A percentile compares a stretch with the other conserved stretches of the same genome.
Conservation (phyloP, 1,284 basidiomycete genomes). For the Ustilago loliicola region DNA sequence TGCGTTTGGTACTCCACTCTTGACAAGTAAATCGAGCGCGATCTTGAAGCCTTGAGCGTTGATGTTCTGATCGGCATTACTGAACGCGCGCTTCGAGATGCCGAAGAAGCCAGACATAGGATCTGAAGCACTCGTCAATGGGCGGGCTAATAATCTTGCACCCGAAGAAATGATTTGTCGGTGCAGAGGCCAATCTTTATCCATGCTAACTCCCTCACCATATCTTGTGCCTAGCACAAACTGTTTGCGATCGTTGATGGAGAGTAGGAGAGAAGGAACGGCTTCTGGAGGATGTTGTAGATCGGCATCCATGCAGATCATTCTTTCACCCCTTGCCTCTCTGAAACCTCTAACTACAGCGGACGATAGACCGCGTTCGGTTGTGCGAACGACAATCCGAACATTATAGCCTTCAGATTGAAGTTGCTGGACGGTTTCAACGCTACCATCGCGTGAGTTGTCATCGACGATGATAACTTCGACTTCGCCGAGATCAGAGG, state of each 20-base stretch:
- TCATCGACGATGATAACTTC: slow-evolving; percentile 55
- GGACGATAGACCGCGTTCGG: slow-evolving; percentile 72
- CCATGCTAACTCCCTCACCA: slow-evolving; percentile 73
- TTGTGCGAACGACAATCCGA: slow-evolving; percentile 72
- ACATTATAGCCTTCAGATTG: slow-evolving; percentile 72
- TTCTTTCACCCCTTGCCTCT: slow-evolving; percentile 71
- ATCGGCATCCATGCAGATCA: slow-evolving; percentile 74
- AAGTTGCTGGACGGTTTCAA: slow-evolving; percentile 32
- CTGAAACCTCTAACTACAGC: slow-evolving; percentile 73
- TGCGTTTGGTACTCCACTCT: slow-evolving; percentile 28
- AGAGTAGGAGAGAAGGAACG: slow-evolving; percentile 71
- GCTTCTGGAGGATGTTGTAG: slow-evolving; percentile 73
- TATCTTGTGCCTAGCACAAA: slow-evolving; percentile 74
- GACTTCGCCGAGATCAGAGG: slow-evolving; percentile 26
- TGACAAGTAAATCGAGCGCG: slow-evolving; percentile 53
- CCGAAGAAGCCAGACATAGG: slow-evolving; percentile 74
- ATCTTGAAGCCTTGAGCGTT: slow-evolving; percentile 57
- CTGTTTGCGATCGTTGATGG: slow-evolving; percentile 67
- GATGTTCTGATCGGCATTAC: slow-evolving; percentile 34
- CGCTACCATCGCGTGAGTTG: slow-evolving; percentile 50
- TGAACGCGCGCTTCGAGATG: slow-evolving; percentile 70
- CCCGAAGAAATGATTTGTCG: slow-evolving; percentile 73
- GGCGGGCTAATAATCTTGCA: slow-evolving; percentile 72
- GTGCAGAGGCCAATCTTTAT: slow-evolving; percentile 73
- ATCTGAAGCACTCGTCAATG: slow-evolving; percentile 72